Base-by-base conservation (phyloP, 208 protist genomes). In the Crithidia brevicula region DNA sequence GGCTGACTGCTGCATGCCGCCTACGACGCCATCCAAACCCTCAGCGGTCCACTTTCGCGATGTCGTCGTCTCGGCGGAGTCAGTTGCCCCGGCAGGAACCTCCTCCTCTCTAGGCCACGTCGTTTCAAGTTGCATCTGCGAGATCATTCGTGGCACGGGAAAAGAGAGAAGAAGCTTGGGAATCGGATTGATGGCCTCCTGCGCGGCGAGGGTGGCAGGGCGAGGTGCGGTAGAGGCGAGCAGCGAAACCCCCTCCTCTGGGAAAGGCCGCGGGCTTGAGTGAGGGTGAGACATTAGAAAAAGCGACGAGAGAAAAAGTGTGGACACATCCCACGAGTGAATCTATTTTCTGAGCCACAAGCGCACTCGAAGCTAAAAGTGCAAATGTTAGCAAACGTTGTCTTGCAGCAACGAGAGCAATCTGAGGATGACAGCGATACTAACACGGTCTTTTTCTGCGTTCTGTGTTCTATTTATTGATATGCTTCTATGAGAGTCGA, bases 161-260 rank as follows among this genome's bases (percentile, higher is more conserved):
- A 85, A 88, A 23, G 83, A 77, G n/a, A 82, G 63, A 16, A 88
- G 67, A 27, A 88, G 72, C 54, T 82, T 79, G 10, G 75, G 71
- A 25, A 81, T 61, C 6, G 76, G 73, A 52, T 83, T 85, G 13
- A 88, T 22, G 9, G 65, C 67, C 36, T 74, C 60, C 9, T 70
- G 51, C 4, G 72, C 63, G 22, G 77, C 68, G 6, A 86, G 49
- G 10, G 64, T 52, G 31, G 59, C 43, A 11, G 77, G 74, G 15
- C 62, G 60, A 23, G 74, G 75, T 1, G 58, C 56, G 1, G 43
- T 47, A 16, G 69, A 42, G 31, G 33, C 64, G 3, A 3, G 50
- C 40, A 22, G 28, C 8, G 25, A 4, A 1, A 30, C 59, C 15
- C 25, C 22, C 9, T 54, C 59, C n/a, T 65, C 31, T 10, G n/a